phyloP scores from a whole-genome alignment of 2,329 filamentous ascomycete species.

The Lachnellula occidentalis region DNA sequence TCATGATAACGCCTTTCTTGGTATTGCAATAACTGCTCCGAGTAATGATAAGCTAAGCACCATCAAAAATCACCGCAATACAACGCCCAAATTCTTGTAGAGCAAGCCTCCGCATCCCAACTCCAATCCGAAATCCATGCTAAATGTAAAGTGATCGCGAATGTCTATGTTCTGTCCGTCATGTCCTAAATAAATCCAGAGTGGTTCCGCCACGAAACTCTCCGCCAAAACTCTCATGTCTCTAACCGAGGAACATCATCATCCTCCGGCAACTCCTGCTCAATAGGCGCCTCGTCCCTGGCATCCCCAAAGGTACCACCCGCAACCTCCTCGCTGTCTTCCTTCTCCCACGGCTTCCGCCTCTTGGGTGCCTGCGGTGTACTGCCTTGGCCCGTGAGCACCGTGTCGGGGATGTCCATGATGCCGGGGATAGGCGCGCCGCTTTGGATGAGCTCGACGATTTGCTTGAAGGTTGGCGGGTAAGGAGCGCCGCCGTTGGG shows the following conservation, averaged over 20 bases:
- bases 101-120: background rate
- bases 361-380: slow-evolving; percentile 40
- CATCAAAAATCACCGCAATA: background rate
- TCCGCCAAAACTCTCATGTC: background rate
- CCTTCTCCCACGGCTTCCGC: slow-evolving; percentile 74
- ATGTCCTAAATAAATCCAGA: background rate
- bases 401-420: slow-evolving; percentile 74
- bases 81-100: background rate
- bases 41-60: background rate
- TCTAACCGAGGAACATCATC: background rate
- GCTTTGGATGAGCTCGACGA: slow-evolving; percentile 77
- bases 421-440: slow-evolving; percentile 84
- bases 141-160: background rate
- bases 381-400: slow-evolving; percentile 59
- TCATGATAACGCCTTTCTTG: background rate
- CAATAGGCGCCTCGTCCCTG: slow-evolving; percentile 22
- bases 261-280: slow-evolving; percentile 25
- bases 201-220: background rate
- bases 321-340: slow-evolving; percentile 30
- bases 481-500: slow-evolving; percentile 55
- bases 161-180: background rate
- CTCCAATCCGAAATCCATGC: background rate
- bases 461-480: slow-evolving; percentile 76
- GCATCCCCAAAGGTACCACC: slow-evolving; percentile 28
- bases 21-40: background rate